phyloP scores from a whole-genome alignment of 2,329 filamentous ascomycete genomes.

The Alternaria tenuissima region DNA sequence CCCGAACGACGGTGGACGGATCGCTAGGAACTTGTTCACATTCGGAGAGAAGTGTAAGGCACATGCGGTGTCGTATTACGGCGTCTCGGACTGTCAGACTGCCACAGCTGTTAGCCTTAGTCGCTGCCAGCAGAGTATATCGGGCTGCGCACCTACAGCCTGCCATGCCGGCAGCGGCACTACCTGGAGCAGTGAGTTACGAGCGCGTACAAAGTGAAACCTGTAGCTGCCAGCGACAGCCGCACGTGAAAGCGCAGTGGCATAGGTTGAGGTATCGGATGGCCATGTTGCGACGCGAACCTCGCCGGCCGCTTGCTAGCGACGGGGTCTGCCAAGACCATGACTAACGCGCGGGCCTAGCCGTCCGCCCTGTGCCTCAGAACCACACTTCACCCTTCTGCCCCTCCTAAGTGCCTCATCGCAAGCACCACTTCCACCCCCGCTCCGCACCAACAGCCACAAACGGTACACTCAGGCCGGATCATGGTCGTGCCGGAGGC shows the following conservation, averaged over 20 bases:
- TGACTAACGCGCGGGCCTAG: slow-evolving; percentile 7
- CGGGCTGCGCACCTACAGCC: background rate
- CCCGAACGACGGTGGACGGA: background rate
- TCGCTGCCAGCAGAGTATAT: background rate
- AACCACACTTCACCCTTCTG: background rate
- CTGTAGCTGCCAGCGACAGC: background rate
- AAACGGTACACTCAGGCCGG: slow-evolving; percentile 29
- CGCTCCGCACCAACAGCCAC: slow-evolving; percentile 15
- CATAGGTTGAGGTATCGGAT: background rate
- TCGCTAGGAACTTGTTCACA: background rate
- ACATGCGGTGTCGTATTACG: no score
- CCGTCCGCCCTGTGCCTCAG: background rate
- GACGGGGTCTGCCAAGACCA: slow-evolving; percentile 7
- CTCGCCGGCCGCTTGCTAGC: background rate
- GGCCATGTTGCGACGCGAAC: background rate
- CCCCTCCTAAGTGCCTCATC: slow-evolving; percentile 4
- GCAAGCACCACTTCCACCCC: slow-evolving; percentile 6
- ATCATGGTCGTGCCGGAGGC: slow-evolving; percentile 26
- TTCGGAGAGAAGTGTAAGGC: background rate
- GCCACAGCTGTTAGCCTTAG: background rate
- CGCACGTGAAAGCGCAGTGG: background rate
- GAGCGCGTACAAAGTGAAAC: background rate
- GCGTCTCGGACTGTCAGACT: background rate
- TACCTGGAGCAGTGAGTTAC: background rate
- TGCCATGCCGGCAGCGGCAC: background rate